Conservation (phyloP, 106 monocot genomes). For the Acorus calamus region DNA sequence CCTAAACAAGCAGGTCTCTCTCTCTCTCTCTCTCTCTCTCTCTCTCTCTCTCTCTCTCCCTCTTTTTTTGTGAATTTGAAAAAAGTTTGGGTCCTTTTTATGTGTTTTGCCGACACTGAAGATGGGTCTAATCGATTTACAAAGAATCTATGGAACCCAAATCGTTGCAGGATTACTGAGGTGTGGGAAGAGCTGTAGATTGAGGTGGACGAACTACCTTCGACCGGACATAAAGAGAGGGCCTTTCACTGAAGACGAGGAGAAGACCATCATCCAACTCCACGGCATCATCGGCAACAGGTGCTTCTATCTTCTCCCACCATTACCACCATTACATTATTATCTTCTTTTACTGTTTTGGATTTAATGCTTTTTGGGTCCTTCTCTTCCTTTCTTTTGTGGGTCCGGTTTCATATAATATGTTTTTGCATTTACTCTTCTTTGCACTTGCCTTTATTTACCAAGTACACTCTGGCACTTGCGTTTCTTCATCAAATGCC, state of each 20-base stretch:
- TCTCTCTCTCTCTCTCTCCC: neutral
- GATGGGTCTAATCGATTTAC: too few species aligned
- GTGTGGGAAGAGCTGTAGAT: constrained; percentile 91
- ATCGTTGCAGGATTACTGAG: constrained; percentile 41
- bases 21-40: too few species aligned
- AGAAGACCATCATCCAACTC: constrained; percentile 77
- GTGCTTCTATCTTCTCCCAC: constrained; percentile 11
- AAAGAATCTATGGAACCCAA: too few species aligned
- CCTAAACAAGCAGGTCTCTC: constrained; percentile 52
- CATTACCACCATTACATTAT: neutral
- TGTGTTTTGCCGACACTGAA: neutral
- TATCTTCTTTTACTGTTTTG: neutral
- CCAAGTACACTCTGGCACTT: too few species aligned
- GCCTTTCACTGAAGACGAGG: constrained; percentile 70
- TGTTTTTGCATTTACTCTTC: too few species aligned
- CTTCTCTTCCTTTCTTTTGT: too few species aligned
- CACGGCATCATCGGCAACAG: constrained; percentile 88
- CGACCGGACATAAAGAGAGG: constrained; percentile 89
- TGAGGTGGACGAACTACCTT: constrained; percentile 89
- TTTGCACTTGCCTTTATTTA: too few species aligned
- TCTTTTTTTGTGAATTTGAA: too few species aligned
- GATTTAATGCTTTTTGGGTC: too few species aligned
- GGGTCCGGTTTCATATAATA: too few species aligned
- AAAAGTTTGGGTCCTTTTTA: too few species aligned
- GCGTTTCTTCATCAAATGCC: too few species aligned